Percentiles rank a stretch among this genome's conserved stretches.
Evolutionary conservation across 2,329 filamentous ascomycete genomes (phyloP).

Genomic region (Dothiorella sarmentorum): DNA sequence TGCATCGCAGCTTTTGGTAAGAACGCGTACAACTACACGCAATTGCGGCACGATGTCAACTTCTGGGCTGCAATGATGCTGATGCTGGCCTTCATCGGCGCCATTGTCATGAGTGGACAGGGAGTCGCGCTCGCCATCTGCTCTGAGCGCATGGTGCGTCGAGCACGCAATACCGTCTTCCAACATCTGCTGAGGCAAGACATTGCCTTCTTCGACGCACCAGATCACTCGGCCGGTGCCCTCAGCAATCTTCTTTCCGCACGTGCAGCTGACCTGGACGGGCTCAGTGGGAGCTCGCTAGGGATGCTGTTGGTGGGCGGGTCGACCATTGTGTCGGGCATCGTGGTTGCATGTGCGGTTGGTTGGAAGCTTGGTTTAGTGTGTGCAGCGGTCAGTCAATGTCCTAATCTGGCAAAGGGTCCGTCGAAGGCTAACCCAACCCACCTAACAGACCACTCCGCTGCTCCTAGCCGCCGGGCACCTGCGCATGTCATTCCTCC

Average conservation of each 20-base stretch:
- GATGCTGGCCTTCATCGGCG: conserved; percentile 11
- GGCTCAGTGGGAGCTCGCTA: conserved; percentile 77
- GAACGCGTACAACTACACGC: neutral
- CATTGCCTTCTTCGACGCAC: conserved; percentile 80
- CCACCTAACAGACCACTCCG: too few relatives aligned
- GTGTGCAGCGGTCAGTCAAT: conserved; percentile 67
- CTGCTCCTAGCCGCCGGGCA: conserved; percentile 74
- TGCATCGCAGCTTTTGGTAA: conserved; percentile 12
- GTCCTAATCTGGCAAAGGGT: too few relatives aligned
- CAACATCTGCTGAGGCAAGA: conserved; percentile 83
- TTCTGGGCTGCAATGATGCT: conserved; percentile 19
- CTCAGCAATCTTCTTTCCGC: conserved; percentile 82
- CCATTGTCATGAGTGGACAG: neutral
- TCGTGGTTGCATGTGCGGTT: conserved; percentile 63
- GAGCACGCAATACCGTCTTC: conserved; percentile 76
- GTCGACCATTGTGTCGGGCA: conserved; percentile 71
- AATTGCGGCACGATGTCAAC: neutral
- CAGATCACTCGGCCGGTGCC: conserved; percentile 82
- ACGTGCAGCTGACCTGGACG: conserved; percentile 79
- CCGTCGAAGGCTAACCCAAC: too few relatives aligned
- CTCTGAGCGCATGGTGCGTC: conserved; percentile 76
- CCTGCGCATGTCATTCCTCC: conserved; percentile 76
- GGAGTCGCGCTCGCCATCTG: conserved; percentile 72
- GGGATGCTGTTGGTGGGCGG: conserved; percentile 75
- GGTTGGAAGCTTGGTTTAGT: conserved; percentile 85